Evolutionary conservation across 768 basidiomycete species (phyloP).

Genomic region (Lentinula aciculospora): DNA sequence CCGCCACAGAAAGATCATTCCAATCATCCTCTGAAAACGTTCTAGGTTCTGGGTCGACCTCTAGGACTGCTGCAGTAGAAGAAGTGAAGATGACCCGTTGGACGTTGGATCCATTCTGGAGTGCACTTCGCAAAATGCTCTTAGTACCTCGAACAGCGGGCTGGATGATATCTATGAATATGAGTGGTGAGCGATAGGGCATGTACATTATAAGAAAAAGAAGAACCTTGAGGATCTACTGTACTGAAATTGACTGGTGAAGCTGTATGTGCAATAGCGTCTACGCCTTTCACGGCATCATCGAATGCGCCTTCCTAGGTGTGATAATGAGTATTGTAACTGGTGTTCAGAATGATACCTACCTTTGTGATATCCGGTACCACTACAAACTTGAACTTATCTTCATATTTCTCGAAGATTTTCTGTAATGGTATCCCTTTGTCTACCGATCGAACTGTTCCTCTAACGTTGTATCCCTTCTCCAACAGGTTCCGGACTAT

Average conservation of each 20-base stretch:
- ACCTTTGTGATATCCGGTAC: constrained; percentile 66
- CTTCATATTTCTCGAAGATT: constrained; percentile 46
- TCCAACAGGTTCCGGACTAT: constrained; percentile 45
- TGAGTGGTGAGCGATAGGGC: background rate
- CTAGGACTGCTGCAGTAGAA: constrained; percentile 46
- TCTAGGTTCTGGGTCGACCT: constrained; percentile 16
- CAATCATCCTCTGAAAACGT: constrained; percentile 51
- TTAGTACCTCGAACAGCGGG: constrained; percentile 34
- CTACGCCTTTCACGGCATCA: constrained; percentile 54
- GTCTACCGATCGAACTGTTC: constrained; percentile 55
- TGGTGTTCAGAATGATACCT: background rate
- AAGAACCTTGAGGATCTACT: constrained; percentile 25
- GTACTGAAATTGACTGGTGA: constrained; percentile 40
- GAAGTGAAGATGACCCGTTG: constrained; percentile 66
- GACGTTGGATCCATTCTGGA: constrained; percentile 28
- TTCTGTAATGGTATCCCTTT: constrained; percentile 57
- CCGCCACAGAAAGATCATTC: constrained; percentile 45
- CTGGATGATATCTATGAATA: constrained; percentile 22
- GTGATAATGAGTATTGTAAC: background rate
- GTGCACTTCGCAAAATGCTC: constrained; percentile 25
- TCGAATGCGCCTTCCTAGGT: constrained; percentile 48
- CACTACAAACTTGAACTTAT: constrained; percentile 56
- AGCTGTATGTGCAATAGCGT: constrained; percentile 51
- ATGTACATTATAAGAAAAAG: background rate
- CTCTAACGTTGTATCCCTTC: constrained; percentile 57